A percentile compares a stretch with the other conserved stretches of the same genome.
These are phyloP conservation scores for Fraxinus platypoda DNA, from an alignment of 305 asterid species.

Conservation along the genomic window DNA sequence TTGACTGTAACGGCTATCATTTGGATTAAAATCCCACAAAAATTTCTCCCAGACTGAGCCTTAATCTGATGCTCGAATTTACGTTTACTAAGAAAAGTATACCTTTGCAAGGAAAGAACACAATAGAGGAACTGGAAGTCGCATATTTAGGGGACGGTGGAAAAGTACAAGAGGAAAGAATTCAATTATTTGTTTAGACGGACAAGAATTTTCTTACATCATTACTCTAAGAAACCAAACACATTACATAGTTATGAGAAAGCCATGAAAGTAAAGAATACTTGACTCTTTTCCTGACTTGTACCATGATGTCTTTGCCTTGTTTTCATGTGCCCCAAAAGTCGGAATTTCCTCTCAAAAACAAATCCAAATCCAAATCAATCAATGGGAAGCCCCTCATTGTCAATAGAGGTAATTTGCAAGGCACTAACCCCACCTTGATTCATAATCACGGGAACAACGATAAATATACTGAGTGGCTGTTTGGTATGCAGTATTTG, in stretches of 20 bases:
- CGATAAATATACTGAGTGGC: not conserved
- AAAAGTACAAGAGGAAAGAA: not conserved
- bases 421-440: not conserved
- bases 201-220: not conserved
- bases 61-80: not conserved
- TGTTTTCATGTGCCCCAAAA: not conserved
- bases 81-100: not conserved
- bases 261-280: not conserved
- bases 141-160: not conserved
- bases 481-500: not conserved
- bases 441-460: not conserved
- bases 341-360: not conserved
- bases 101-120: not conserved
- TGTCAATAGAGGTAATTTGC: not conserved
- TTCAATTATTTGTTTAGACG: not conserved
- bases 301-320: constrained; percentile 3
- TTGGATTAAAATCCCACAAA: too few species aligned
- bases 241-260: not conserved
- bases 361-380: not conserved
- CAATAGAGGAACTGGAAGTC: not conserved
- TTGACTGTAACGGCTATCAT: too few species aligned
- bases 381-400: not conserved
- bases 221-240: not conserved
- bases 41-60: too few species aligned
- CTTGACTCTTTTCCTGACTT: not conserved